These are phyloP conservation scores for Carex littledalei DNA, from an alignment of 176 grass and related monocot species.

Conservation along the genomic window DNA sequence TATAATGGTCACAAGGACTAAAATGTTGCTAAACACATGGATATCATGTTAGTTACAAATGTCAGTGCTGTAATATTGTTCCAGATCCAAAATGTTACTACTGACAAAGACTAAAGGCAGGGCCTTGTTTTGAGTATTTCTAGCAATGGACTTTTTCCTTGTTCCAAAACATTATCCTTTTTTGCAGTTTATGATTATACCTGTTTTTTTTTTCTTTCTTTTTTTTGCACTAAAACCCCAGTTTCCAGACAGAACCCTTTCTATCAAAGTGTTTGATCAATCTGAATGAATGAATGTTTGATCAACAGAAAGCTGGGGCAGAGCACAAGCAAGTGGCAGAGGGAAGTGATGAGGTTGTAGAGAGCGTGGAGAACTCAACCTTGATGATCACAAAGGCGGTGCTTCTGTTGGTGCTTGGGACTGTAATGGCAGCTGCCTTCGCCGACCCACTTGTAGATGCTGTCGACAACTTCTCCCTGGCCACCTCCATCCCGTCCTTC, in stretches of 20 bases:
- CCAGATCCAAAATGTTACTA: neutral
- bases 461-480: constrained; percentile 83
- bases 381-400: constrained; percentile 62
- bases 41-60: neutral
- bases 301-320: constrained; percentile 57
- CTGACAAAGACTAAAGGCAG: neutral
- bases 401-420: constrained; percentile 51
- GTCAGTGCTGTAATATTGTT: neutral
- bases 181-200: neutral
- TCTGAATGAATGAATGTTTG: constrained; percentile 9
- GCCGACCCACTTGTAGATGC: constrained; percentile 93
- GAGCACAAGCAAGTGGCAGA: constrained; percentile 51
- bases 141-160: neutral
- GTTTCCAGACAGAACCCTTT: neutral
- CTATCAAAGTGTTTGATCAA: neutral
- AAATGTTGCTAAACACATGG: neutral
- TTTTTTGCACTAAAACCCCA: neutral
- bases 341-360: constrained; percentile 55
- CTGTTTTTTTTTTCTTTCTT: neutral
- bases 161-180: neutral
- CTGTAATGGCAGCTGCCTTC: constrained; percentile 58
- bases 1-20: neutral
- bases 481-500: constrained; percentile 77
- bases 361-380: constrained; percentile 49
- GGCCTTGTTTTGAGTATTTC: neutral